phyloP scores from a whole-genome alignment of 441 rosid species.

The Jatropha podagrica region DNA sequence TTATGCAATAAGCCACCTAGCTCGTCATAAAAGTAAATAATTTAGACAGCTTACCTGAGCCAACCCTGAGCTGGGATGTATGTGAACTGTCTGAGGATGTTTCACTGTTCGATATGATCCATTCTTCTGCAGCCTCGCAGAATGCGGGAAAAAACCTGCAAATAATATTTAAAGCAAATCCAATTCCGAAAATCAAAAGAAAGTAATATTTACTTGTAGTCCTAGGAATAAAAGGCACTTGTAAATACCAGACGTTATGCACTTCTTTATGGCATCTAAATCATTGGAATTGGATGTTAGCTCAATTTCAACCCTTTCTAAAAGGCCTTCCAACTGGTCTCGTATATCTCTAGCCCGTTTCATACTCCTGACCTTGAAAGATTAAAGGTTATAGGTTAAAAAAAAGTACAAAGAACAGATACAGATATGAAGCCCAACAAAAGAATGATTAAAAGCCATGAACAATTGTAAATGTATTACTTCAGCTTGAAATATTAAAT shows the following conservation, averaged over 20 bases:
- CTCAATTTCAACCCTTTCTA: constrained; percentile 98
- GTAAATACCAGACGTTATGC: constrained; percentile 59
- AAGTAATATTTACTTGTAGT: constrained; percentile 3
- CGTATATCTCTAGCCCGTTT: constrained; percentile 95
- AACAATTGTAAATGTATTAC: not conserved
- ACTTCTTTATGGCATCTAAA: constrained; percentile 70
- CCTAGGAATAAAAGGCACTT: not conserved
- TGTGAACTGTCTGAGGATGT: constrained; percentile 88
- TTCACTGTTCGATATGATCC: constrained; percentile 93
- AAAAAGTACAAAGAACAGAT: constrained; percentile 7
- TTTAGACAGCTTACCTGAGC: constrained; percentile 55
- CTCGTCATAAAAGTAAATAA: not conserved
- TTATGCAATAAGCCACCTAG: not conserved
- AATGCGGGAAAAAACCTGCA: constrained; percentile 93
- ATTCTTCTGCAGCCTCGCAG: constrained; percentile 85
- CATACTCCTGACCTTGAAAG: constrained; percentile 86
- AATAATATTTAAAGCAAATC: constrained; percentile 17
- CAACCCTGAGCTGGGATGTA: constrained; percentile 97
- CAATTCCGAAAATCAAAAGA: constrained; percentile 13
- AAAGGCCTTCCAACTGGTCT: constrained; percentile 93
- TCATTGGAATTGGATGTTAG: constrained; percentile 60
- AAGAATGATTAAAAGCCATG: not conserved
- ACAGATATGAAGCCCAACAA: not conserved
- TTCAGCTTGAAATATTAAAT: not conserved
- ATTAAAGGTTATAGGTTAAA: constrained; percentile 21